phyloP scores from a whole-genome alignment of 108 stramenopile genomes.

The Fistulifera solaris region DNA sequence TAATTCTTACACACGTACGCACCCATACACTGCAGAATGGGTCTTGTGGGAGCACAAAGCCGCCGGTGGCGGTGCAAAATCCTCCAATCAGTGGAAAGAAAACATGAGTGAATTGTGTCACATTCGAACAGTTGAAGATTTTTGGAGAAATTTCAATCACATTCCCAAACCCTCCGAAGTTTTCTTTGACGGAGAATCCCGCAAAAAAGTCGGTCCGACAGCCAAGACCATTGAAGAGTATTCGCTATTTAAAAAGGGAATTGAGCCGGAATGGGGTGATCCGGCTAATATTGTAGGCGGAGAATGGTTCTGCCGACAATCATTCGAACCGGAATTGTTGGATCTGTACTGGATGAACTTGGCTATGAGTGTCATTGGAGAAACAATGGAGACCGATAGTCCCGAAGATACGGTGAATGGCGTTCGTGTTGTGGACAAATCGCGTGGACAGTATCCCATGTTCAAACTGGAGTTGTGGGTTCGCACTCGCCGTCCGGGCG shows the following conservation, averaged over 20 bases:
- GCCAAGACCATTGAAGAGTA: slow-evolving; percentile 81
- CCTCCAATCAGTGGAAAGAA: slow-evolving; percentile 73
- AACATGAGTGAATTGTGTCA: slow-evolving; percentile 76
- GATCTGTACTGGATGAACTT: slow-evolving; percentile 89
- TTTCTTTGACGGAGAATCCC: slow-evolving; percentile 78
- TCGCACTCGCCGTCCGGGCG: slow-evolving; percentile 51
- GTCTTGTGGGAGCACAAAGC: slow-evolving; percentile 80
- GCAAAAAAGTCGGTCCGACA: slow-evolving; percentile 65
- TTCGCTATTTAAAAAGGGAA: slow-evolving; percentile 89
- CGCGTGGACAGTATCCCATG: slow-evolving; percentile 47
- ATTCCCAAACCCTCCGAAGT: slow-evolving; percentile 74
- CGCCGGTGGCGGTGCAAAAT: slow-evolving; percentile 31
- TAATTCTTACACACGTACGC: no score
- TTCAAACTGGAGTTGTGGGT: slow-evolving; percentile 85
- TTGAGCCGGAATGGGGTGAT: slow-evolving; percentile 94
- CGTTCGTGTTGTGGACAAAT: slow-evolving; percentile 85
- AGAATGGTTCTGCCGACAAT: slow-evolving; percentile 81
- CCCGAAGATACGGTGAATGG: slow-evolving; percentile 68
- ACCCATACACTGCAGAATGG: slow-evolving; percentile 55
- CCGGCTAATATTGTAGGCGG: slow-evolving; percentile 79
- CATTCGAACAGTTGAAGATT: slow-evolving; percentile 83
- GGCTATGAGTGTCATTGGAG: slow-evolving; percentile 79
- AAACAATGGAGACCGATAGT: slow-evolving; percentile 70
- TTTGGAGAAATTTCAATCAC: slow-evolving; percentile 87
- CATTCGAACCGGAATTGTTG: slow-evolving; percentile 59